Conservation (phyloP, 73 alveolate genomes). For the Symbiodinium natans region DNA sequence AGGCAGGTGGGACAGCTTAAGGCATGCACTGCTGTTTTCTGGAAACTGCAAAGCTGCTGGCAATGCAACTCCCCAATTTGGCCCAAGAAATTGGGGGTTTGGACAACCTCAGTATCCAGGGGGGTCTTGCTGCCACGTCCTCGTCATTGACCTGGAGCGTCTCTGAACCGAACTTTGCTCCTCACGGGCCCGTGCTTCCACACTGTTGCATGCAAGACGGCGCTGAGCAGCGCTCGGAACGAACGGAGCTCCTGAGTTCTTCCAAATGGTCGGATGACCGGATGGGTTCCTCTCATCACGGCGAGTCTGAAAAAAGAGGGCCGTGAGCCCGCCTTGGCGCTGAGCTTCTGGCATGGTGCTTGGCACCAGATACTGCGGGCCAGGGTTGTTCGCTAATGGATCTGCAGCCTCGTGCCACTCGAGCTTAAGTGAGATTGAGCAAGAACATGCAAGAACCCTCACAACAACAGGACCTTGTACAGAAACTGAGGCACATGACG, state of each 20-base stretch:
- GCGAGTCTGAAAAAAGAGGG: not conserved
- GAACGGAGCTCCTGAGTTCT: conserved; percentile 56
- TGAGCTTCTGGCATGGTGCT: conserved; percentile 53
- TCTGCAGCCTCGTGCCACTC: conserved; percentile 24
- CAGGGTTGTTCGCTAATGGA: conserved; percentile 84
- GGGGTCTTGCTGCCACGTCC: too few species aligned
- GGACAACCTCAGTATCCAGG: too few species aligned
- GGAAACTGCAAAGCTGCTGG: too few species aligned
- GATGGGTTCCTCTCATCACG: conserved; percentile 16
- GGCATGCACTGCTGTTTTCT: too few species aligned
- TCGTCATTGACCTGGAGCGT: conserved; percentile 84
- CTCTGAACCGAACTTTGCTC: conserved; percentile 50
- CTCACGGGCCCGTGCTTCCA: not conserved
- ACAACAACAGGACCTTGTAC: not conserved
- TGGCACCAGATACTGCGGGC: conserved; percentile 88
- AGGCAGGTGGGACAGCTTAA: too few species aligned
- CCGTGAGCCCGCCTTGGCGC: not conserved
- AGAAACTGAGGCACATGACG: conserved; percentile 17
- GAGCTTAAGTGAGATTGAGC: not conserved
- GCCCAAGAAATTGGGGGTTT: too few species aligned
- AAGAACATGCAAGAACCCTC: not conserved
- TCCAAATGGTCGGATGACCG: conserved; percentile 89
- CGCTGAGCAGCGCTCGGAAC: not conserved
- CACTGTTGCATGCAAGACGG: not conserved
- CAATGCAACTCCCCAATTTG: too few species aligned